phyloP scores from a whole-genome alignment of 257 asterid species.

The Phtheirospermum japonicum region DNA sequence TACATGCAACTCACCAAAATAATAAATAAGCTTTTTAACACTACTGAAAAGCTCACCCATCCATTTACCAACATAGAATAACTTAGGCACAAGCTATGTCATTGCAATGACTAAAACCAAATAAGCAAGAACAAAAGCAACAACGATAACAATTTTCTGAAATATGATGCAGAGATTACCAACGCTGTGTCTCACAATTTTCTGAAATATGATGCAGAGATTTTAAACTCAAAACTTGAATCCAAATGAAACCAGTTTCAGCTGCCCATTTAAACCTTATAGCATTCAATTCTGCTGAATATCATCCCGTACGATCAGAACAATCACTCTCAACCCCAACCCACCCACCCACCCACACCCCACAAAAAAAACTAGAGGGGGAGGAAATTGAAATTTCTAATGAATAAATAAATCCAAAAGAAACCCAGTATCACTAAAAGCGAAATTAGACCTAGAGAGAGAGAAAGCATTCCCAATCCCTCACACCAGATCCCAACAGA shows the following conservation, averaged over 20 bases:
- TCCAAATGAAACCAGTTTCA: neutral
- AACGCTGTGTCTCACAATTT: slow-evolving; percentile 2
- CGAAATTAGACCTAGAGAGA: neutral
- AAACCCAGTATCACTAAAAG: too few species aligned
- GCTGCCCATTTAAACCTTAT: slow-evolving; percentile 6
- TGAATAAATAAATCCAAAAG: too few species aligned
- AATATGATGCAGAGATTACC: neutral
- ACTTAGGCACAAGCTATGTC: too few species aligned
- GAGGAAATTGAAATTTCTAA: too few species aligned
- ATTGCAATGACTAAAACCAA: too few species aligned
- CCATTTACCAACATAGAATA: too few species aligned
- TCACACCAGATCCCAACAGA: neutral
- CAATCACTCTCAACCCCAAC: neutral
- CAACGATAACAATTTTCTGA: neutral
- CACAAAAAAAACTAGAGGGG: neutral
- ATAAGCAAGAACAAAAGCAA: too few species aligned
- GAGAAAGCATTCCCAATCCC: neutral
- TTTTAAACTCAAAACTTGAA: neutral
- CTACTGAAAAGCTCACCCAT: too few species aligned
- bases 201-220: slow-evolving; percentile 5
- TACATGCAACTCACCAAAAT: too few species aligned
- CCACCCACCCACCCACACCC: too few species aligned
- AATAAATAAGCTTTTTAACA: too few species aligned
- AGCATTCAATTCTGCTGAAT: neutral
- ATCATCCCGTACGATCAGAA: slow-evolving; percentile 11